Base-by-base conservation (phyloP, 2,329 filamentous ascomycete genomes). In the Penicillium sp. region DNA sequence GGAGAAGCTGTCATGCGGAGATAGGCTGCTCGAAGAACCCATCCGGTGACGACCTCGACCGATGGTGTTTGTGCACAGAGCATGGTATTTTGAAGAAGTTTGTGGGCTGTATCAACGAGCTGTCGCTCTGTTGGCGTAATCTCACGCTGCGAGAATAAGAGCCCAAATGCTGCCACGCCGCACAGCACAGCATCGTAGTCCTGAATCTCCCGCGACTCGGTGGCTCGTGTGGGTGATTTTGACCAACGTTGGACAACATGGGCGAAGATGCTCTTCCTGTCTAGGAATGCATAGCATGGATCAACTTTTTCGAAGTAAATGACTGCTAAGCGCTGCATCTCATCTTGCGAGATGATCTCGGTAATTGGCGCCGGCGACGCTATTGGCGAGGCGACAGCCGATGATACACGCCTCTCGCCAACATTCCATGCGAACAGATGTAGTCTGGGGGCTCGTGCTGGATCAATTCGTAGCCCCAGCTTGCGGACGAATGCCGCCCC, bases 381-480 rank as follows among this genome's bases (percentile, higher is more conserved):
- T 36, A 56, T 4, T 29, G 51, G 4, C 48, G 50, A 46, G 50
- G 59, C n/a, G 41, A 47, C 16, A 31, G 33, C 34, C 33, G 50
- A 45, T 61, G 60, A 38, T 57, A 64, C 4, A 13, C 51, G 61
- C 34, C 62, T 52, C 18, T 61, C 59, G 1, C 70, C 74, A 13
- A 76, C 65, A 59, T 84, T 84, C 81, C 81, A 84, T 0, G 78
- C 80, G 61, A 84, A 84, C 0, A 81, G 74, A 57, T 81, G 78
- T 49, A 83, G 69, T 43, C 78, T 73, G 0, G 81, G 80, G 1
- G 79, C 79, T 59, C 76, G 77, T 4, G 75, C 75, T 0, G 80
- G 77, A 60, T 84, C 81, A 18, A 83, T 71, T 41, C 76, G 74
- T 41, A 82, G 70, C 0, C 78, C 81, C 33, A 84, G 67, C 21